Base-by-base conservation (phyloP, 176 grass and related monocot species). In the Urochloa ruziziensis region DNA sequence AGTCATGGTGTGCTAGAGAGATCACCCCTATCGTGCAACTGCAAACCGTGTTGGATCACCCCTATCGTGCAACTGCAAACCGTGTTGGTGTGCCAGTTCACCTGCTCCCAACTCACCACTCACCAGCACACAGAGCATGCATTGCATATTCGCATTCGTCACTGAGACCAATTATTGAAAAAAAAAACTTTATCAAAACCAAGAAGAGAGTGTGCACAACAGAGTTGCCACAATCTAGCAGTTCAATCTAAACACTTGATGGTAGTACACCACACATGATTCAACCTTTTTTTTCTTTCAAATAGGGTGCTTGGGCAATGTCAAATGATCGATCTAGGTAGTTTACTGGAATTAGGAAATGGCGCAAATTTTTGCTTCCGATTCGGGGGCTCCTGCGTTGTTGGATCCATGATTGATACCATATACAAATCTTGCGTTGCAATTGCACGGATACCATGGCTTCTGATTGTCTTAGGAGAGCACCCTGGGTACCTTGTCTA, bases 21-120 rank as follows among this genome's bases (percentile, higher is more conserved):
- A 79, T 9, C n/a, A 19, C 6, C 54, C 62, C 44, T 83, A 65
- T 78, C 80, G n/a, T n/a, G n/a, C n/a, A n/a, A n/a, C 24, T 44
- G 73, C 33, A 66, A 66, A 33, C 15, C 10, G 49, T 75, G 75
- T 68, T 52, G 60, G n/a, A n/a, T n/a, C n/a, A n/a, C n/a, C n/a
- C n/a, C n/a, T n/a, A n/a, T n/a, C n/a, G n/a, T n/a, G n/a, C n/a
- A n/a, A n/a, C n/a, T n/a, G n/a, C n/a, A n/a, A n/a, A n/a, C n/a
- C n/a, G n/a, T n/a, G n/a, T n/a, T n/a, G n/a, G 48, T 67, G 36
- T 59, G 25, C 29, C 75, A 84, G n/a, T n/a, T n/a, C 53, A 84
- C 67, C 87, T 80, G 87, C 82, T 60, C 87, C n/a, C n/a, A n/a
- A n/a, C n/a, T n/a, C n/a, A n/a, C 81, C 75, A 80, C 87, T 54